Base-by-base conservation (phyloP, 2,329 filamentous ascomycete genomes). In the Xylaria sp. region DNA sequence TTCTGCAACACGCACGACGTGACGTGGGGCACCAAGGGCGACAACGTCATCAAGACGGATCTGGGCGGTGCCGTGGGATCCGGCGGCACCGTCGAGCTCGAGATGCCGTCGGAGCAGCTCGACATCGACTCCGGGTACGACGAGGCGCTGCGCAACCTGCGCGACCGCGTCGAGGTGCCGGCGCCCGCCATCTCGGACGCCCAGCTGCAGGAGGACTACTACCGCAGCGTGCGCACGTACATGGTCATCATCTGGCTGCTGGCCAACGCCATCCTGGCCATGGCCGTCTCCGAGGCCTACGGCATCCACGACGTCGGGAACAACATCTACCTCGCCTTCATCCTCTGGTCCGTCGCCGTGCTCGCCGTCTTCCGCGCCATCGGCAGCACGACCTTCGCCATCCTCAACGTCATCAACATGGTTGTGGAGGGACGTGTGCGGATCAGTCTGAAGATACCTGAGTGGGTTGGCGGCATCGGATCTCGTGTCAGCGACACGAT, bases 1-100 rank as follows among this genome's bases (percentile, higher is more conserved):
- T 99, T 99, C 81, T 98, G 96, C 85, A 99, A 99, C 83, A 97
- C 95, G 0, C 96, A 99, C 87, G 96, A 99, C 79, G 94, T 99
- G 23, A 97, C 94, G 0, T 99, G 96, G 96, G 96, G 96, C 52
- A 99, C 96, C 53, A 99, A 99, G 82, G 96, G 96, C 65, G 96
- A 99, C 85, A 99, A 99, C 80, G 90, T 97, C 41, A 91, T 96
- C 75, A 91, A 93, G 80, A 97, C 92, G 8, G 97, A 99, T 78
- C 89, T 99, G 0, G 96, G 96, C 65, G 90, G 92, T 6, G 96
- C 97, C 13, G 89, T 92, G 7, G 90, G 90, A 58, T 90, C 92
- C 72, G 92, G 91, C 63, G 85, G 85, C 56, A 93, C 91, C 0
- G 96, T 99, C 75, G 93, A 97, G 79, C 86, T 99, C 6, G 96